Evolutionary conservation across 2,329 filamentous ascomycete genomes (phyloP).

Genomic region (Nothopassalora personata): DNA sequence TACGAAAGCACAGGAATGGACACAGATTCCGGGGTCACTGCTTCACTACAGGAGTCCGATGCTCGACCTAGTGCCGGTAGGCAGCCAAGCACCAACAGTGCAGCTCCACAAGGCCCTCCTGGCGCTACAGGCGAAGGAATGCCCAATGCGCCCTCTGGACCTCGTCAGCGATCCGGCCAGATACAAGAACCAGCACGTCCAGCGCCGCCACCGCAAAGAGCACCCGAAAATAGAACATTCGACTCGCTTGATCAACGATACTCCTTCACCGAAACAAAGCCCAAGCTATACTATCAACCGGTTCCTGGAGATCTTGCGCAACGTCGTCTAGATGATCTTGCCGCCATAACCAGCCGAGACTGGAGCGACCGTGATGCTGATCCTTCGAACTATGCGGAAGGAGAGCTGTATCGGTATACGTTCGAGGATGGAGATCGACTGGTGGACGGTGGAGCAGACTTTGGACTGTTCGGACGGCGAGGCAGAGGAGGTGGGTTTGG

Average conservation of each 20-base stretch:
- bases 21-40: conserved; percentile 48
- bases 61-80: conserved; percentile 2
- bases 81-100: neutral
- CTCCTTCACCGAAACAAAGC: conserved; percentile 55
- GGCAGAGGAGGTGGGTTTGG: conserved; percentile 14
- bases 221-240: conserved; percentile 17
- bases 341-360: conserved; percentile 39
- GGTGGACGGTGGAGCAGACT: conserved; percentile 38
- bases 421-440: conserved; percentile 43
- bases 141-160: conserved; percentile 23
- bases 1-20: conserved; percentile 50
- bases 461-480: conserved; percentile 27
- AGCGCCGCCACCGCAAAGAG: neutral
- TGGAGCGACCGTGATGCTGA: conserved; percentile 35
- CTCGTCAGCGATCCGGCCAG: conserved; percentile 13
- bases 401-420: conserved; percentile 37
- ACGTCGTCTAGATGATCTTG: conserved; percentile 58
- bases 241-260: conserved; percentile 54
- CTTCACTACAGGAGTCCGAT: conserved; percentile 22
- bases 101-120: conserved; percentile 22
- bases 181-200: conserved; percentile 9
- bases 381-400: conserved; percentile 24
- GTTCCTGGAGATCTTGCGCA: conserved; percentile 60
- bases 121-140: conserved; percentile 19
- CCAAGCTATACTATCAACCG: conserved; percentile 61